Evolutionary conservation across 2,329 filamentous ascomycete species (phyloP).

Genomic region (Penicillium occitanis): DNA sequence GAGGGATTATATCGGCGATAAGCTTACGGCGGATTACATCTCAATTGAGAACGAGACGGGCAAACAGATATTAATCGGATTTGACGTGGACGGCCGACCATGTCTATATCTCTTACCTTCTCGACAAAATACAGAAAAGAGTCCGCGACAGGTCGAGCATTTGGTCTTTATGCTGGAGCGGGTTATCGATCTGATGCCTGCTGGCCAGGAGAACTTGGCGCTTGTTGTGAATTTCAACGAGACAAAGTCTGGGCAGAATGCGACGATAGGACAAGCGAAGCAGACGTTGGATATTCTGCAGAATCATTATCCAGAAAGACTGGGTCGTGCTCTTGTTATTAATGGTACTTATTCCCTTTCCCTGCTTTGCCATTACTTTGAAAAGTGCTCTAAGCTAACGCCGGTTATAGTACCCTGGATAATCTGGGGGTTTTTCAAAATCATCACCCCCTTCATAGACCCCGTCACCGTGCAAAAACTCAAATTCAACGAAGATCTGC

Average conservation of each 20-base stretch:
- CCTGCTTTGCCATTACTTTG: neutral
- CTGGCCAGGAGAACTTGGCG: slow-evolving; percentile 81
- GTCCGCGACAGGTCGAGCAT: slow-evolving; percentile 85
- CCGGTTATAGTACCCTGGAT: slow-evolving; percentile 73
- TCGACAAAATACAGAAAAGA: slow-evolving; percentile 86
- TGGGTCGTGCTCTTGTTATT: slow-evolving; percentile 84
- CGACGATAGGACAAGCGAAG: slow-evolving; percentile 71
- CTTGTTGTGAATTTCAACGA: slow-evolving; percentile 91
- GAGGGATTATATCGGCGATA: slow-evolving; percentile 80
- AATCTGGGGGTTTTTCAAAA: slow-evolving; percentile 90
- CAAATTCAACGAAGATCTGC: slow-evolving; percentile 94
- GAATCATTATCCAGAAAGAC: slow-evolving; percentile 89
- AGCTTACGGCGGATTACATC: slow-evolving; percentile 76
- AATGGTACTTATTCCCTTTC: slow-evolving; percentile 65
- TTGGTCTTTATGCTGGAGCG: slow-evolving; percentile 95
- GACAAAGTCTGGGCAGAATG: slow-evolving; percentile 72
- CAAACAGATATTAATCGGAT: slow-evolving; percentile 88
- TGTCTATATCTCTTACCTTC: slow-evolving; percentile 89
- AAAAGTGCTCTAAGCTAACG: neutral
- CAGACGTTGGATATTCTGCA: slow-evolving; percentile 90
- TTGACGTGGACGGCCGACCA: slow-evolving; percentile 78
- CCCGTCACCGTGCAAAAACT: slow-evolving; percentile 90
- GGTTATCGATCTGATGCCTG: slow-evolving; percentile 80
- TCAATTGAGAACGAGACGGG: slow-evolving; percentile 93
- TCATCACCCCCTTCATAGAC: slow-evolving; percentile 95